phyloP scores from a whole-genome alignment of 495 filamentous ascomycete genomes.

The Thermochaetoides thermophila region DNA sequence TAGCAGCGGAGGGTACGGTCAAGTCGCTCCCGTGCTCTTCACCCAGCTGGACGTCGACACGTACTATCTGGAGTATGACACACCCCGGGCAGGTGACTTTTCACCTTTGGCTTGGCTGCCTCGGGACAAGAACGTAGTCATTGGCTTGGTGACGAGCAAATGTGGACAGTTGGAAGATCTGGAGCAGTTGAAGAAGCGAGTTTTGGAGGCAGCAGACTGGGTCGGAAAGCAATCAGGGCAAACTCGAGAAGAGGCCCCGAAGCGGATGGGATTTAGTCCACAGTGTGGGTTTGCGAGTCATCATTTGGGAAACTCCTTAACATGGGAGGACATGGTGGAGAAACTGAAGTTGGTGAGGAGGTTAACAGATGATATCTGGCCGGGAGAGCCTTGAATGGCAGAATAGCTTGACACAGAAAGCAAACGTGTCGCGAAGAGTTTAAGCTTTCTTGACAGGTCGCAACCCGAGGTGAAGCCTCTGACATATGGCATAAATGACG shows the following conservation, averaged over 20 bases:
- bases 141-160: slow-evolving; percentile 63
- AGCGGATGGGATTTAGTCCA: slow-evolving; percentile 55
- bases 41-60: slow-evolving; percentile 58
- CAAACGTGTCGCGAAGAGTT: too few species aligned
- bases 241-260: slow-evolving; percentile 47
- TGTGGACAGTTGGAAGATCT: slow-evolving; percentile 58
- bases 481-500: too few species aligned
- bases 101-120: slow-evolving; percentile 62
- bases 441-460: too few species aligned
- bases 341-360: slow-evolving; percentile 53
- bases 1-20: slow-evolving; percentile 65
- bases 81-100: slow-evolving; percentile 57
- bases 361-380: slow-evolving; percentile 57
- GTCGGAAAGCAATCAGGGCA: slow-evolving; percentile 53
- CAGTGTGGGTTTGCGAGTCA: slow-evolving; percentile 74
- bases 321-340: slow-evolving; percentile 50
- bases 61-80: slow-evolving; percentile 79
- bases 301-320: slow-evolving; percentile 50
- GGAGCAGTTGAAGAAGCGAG: slow-evolving; percentile 53
- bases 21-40: slow-evolving; percentile 68
- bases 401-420: too few species aligned
- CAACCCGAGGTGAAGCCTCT: too few species aligned
- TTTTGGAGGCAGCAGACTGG: slow-evolving; percentile 52
- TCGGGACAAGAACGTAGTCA: slow-evolving; percentile 57
- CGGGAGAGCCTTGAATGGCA: too few species aligned